These are phyloP conservation scores for Pyrenopolyporus hunteri DNA, from an alignment of 495 filamentous ascomycete genomes.

Conservation along the genomic window DNA sequence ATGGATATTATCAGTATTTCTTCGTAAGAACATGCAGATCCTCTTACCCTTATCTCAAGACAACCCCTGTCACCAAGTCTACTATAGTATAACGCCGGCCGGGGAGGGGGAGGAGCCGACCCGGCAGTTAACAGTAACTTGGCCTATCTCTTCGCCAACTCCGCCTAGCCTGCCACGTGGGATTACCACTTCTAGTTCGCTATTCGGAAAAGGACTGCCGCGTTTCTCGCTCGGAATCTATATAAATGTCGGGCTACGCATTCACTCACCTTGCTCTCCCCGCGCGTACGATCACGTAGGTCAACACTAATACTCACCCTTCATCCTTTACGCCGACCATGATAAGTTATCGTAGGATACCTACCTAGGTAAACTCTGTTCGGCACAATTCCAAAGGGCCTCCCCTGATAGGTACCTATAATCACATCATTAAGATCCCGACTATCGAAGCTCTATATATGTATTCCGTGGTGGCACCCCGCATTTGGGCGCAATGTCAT, in stretches of 20 bases:
- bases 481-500: slow-evolving; percentile 28
- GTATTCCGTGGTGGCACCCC: no score
- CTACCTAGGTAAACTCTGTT: background rate
- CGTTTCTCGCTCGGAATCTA: slow-evolving; percentile 11
- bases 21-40: slow-evolving; percentile 6
- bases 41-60: slow-evolving; percentile 23
- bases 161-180: slow-evolving; percentile 32
- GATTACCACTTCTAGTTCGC: slow-evolving; percentile 21
- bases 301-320: background rate
- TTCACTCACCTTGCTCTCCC: background rate
- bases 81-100: slow-evolving; percentile 15
- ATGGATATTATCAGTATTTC: slow-evolving; percentile 1
- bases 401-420: slow-evolving; percentile 11
- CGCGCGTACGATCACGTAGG: background rate
- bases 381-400: slow-evolving; percentile 5
- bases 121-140: slow-evolving; percentile 28
- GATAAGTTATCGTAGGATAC: slow-evolving; percentile 3
- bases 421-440: slow-evolving; percentile 8
- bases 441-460: slow-evolving; percentile 28
- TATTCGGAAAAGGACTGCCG: slow-evolving; percentile 6
- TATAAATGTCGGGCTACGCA: slow-evolving; percentile 3
- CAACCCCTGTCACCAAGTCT: background rate
- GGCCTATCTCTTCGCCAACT: slow-evolving; percentile 15
- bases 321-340: background rate
- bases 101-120: slow-evolving; percentile 21